Evolutionary conservation across 306 rosid genomes (phyloP).

Genomic region (Ceratonia siliqua): DNA sequence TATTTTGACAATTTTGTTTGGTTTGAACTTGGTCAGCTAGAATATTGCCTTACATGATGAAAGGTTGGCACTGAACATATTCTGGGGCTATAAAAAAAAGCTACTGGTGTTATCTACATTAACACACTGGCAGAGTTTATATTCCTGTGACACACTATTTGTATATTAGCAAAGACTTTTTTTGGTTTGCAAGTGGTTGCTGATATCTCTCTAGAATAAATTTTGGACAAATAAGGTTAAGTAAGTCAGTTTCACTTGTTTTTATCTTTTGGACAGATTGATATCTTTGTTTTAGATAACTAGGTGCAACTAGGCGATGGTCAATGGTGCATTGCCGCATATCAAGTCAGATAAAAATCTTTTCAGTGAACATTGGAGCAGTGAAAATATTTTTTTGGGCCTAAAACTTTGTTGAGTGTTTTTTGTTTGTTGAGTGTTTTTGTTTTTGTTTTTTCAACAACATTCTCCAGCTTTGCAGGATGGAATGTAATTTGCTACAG

Average conservation of each 20-base stretch:
- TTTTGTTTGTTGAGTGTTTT: conserved; percentile 24
- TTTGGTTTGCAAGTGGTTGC: neutral
- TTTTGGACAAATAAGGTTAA: neutral
- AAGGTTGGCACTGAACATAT: conserved; percentile 19
- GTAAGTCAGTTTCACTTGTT: conserved; percentile 1
- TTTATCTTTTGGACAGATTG: neutral
- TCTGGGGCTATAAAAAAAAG: neutral
- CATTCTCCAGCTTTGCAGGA: conserved; percentile 65
- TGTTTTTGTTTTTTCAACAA: conserved; percentile 39
- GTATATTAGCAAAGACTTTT: neutral
- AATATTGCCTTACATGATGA: neutral
- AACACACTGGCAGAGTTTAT: too few species aligned
- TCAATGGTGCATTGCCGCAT: conserved; percentile 2
- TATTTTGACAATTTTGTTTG: neutral
- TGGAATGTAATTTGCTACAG: conserved; percentile 59
- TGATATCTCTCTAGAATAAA: neutral
- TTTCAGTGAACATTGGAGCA: conserved; percentile 25
- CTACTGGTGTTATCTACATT: neutral
- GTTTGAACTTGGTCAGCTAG: neutral
- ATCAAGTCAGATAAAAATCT: neutral
- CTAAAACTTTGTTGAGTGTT: conserved; percentile 16
- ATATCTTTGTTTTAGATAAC: conserved; percentile 23
- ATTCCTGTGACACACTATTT: neutral
- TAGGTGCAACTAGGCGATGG: conserved; percentile 16
- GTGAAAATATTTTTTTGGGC: conserved; percentile 3